A percentile compares a stretch with the other conserved stretches of the same genome.
Evolutionary conservation across 2,329 filamentous ascomycete genomes (phyloP).

Genomic region (Hypoxylon sp.): DNA sequence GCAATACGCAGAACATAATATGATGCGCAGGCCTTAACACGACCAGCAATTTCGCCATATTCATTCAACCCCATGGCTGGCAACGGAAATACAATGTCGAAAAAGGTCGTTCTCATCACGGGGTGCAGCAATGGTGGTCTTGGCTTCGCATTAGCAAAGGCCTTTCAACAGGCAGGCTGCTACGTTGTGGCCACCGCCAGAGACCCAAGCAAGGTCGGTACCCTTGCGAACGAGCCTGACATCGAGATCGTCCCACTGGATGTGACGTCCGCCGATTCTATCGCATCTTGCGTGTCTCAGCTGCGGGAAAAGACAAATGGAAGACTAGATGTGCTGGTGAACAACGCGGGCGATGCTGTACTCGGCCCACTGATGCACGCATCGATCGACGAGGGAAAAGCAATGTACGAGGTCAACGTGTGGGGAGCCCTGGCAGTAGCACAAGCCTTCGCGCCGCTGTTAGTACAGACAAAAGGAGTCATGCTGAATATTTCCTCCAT

Average conservation of each 20-base stretch:
- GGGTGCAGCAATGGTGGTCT: slow-evolving; percentile 57
- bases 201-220: slow-evolving; percentile 16
- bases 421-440: slow-evolving; percentile 25
- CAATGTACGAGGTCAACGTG: slow-evolving; percentile 39
- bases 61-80: not conserved
- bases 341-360: slow-evolving; percentile 25
- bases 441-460: slow-evolving; percentile 47
- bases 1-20: not conserved
- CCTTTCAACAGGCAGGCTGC: slow-evolving; percentile 52
- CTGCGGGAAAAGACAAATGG: slow-evolving; percentile 49
- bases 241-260: slow-evolving; percentile 51
- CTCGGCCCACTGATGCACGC: slow-evolving; percentile 16
- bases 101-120: slow-evolving; percentile 53
- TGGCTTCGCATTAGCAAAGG: slow-evolving; percentile 53
- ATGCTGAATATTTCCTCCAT: slow-evolving; percentile 21
- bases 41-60: not conserved
- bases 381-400: slow-evolving; percentile 12
- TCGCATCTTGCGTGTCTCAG: slow-evolving; percentile 35
- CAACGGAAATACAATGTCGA: not conserved
- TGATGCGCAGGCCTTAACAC: not conserved
- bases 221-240: slow-evolving; percentile 22
- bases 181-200: slow-evolving; percentile 57
- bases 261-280: slow-evolving; percentile 46
- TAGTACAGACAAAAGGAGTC: slow-evolving; percentile 6
- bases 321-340: slow-evolving; percentile 25